Base-by-base conservation (phyloP, 352 stramenopile species). In the Elongisporangium undulatum region DNA sequence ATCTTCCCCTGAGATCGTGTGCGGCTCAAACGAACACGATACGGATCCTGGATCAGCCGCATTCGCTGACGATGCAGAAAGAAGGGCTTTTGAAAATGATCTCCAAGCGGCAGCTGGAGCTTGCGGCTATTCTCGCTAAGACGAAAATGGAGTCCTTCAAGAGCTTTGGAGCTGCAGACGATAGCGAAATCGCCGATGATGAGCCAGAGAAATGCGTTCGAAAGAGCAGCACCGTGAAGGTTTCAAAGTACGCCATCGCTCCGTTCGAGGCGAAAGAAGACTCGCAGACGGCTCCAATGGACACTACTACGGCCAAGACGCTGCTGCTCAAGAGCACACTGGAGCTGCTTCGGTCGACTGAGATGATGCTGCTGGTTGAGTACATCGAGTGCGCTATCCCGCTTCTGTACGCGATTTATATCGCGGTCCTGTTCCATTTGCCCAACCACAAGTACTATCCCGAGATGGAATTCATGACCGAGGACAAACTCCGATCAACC, bases 361-460 rank as follows among this genome's bases (percentile, higher is more conserved):
- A 62, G 15, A 51, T 34, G n/a, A 22, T 58, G 29, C 29, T 64
- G 13, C 39, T 64, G 13, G 51, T 64, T 0, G 54, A 60, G 39
- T 60, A 60, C 17, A 55, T 60, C 23, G 56, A 62, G 19, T 41
- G 12, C 16, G 24, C 54, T 17, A 56, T 62, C 12, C 56, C 56
- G 17, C 21, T 62, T 26, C 20, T 41, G 21, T 62, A 62, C 56
- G 45, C 54, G 9, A 17, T 54, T 19, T 62, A 62, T 19, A 16
- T 55, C 16, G 24, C 19, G 6, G 26, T 56, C 17, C 26, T 62
- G 24, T 62, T 49, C 24, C 19, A 22, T 29, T 49, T 62, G 12
- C 56, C 56, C n/a, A 62, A 56, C n/a, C 48, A 21, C 6, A 26
- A 29, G 26, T 62, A 56, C 56, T 62, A 62, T 23, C 56, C 56